Evolutionary conservation across 176 grass and related monocot genomes (phyloP).

Genomic region (Eleusine coracana): DNA sequence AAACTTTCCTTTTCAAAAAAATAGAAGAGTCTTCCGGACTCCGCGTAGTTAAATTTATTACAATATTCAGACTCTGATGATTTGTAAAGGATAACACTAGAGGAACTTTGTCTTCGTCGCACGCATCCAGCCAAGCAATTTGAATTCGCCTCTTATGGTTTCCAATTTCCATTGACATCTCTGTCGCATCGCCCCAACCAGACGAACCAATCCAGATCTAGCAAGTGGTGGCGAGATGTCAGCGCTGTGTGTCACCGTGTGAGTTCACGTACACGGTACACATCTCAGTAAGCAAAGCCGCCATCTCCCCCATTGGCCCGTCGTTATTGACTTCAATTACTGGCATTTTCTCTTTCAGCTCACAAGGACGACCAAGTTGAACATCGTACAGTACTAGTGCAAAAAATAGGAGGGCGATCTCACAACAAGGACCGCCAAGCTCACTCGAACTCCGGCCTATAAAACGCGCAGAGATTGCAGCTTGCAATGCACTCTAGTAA

Average conservation of each 20-base stretch:
- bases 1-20: not conserved
- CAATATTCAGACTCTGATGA: no score
- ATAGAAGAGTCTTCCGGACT: no score
- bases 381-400: not conserved
- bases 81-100: no score
- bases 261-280: not conserved
- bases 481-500: not conserved
- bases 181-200: not conserved
- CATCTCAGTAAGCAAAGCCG: not conserved
- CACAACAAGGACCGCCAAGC: no score
- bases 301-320: not conserved
- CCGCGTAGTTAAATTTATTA: no score
- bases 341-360: not conserved
- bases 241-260: not conserved
- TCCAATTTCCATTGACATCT: not conserved
- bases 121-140: not conserved
- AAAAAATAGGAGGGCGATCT: not conserved
- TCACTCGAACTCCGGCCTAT: not conserved
- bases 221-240: not conserved
- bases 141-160: not conserved
- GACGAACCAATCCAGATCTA: not conserved
- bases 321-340: not conserved
- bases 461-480: not conserved
- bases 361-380: not conserved
- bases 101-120: not conserved